Base-by-base conservation (phyloP, 2,329 filamentous ascomycete genomes). In the Fusarium udum region DNA sequence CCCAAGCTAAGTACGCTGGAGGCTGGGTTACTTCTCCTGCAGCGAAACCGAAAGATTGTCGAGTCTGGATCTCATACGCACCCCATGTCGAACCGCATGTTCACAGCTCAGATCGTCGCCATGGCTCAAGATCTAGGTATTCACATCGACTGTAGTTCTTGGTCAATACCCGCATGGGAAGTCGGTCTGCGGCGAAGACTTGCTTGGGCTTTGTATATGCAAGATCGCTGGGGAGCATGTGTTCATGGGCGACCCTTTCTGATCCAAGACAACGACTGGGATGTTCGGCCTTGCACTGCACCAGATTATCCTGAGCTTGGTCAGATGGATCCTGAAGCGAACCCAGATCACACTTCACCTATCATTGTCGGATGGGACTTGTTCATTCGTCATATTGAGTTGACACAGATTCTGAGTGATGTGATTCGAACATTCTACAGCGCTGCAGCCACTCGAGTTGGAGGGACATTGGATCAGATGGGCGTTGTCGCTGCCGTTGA, bases 121-220 rank as follows among this genome's bases (percentile, higher is more conserved):
- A 84, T 90, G 49, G 87, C 85, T 2, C 88, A 91, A 74, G 87
- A 89, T 39, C 82, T 91, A 2, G 89, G 89, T 0, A 81, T 91
- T 16, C 88, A 91, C 61, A 83, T 91, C 4, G 90, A 92, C 76
- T 90, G 89, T 70, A 86, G 87, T 1, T 80, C 83, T 26, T 92
- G 91, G 91, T 85, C 87, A 16, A 87, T 92, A 46, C 90, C 90
- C 4, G 80, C 82, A 1, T 92, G 90, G 89, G 91, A 92, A 75
- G 86, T 88, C 61, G 88, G 89, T 0, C 81, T 92, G 24, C 83
- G 91, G 20, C 88, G 89, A 74, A 83, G 91, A 20, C 80, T 92
- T 1, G 89, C 88, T 1, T 92, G 91, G 90, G 90, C 87, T 4
- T 79, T 91, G 1, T 92, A 87, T 70, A 89, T 91, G 84, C 90